A percentile compares a stretch with the other conserved stretches of the same genome.
These are phyloP conservation scores for Phoma sp. DNA, from an alignment of 2,329 filamentous ascomycete genomes.

Conservation along the genomic window DNA sequence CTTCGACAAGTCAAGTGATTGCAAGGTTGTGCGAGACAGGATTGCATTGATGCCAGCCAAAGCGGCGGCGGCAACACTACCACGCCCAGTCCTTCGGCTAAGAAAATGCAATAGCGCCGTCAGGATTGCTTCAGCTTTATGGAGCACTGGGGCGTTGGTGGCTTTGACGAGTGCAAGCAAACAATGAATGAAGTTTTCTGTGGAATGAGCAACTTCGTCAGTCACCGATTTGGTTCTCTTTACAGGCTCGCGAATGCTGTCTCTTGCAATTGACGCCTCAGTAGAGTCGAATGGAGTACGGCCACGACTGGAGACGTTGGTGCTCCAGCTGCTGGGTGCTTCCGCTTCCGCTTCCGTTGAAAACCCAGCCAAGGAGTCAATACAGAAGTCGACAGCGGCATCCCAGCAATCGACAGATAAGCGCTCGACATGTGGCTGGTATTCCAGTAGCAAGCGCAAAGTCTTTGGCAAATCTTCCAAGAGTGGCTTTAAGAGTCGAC, in stretches of 20 bases:
- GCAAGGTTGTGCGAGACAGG: conserved; percentile 69
- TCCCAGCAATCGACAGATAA: conserved; percentile 74
- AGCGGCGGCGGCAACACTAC: conserved; percentile 73
- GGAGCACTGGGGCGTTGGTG: conserved; percentile 70
- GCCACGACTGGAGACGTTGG: conserved; percentile 35
- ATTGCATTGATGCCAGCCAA: conserved; percentile 79
- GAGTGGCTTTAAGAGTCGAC: conserved; percentile 71
- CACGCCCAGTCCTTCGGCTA: conserved; percentile 64
- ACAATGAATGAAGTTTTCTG: conserved; percentile 62
- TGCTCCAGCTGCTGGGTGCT: conserved; percentile 37
- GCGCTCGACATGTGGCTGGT: conserved; percentile 80
- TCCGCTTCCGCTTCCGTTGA: conserved; percentile 35
- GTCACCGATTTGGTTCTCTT: conserved; percentile 25
- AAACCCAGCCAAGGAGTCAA: conserved; percentile 61
- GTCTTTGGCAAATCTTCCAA: conserved; percentile 79
- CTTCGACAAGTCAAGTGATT: conserved; percentile 69
- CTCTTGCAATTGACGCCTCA: conserved; percentile 32
- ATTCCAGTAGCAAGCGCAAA: conserved; percentile 71
- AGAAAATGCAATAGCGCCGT: conserved; percentile 66
- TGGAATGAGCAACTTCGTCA: conserved; percentile 32
- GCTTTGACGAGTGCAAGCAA: conserved; percentile 68
- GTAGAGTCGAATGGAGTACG: conserved; percentile 41
- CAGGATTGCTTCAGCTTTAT: conserved; percentile 63
- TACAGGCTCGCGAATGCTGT: conserved; percentile 32
- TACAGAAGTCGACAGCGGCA: conserved; percentile 72